Evolutionary conservation across 495 filamentous ascomycete species (phyloP), one percentile per base, ranked within the genome.

Genomic region (Hapsidospora chrysogenum): DNA sequence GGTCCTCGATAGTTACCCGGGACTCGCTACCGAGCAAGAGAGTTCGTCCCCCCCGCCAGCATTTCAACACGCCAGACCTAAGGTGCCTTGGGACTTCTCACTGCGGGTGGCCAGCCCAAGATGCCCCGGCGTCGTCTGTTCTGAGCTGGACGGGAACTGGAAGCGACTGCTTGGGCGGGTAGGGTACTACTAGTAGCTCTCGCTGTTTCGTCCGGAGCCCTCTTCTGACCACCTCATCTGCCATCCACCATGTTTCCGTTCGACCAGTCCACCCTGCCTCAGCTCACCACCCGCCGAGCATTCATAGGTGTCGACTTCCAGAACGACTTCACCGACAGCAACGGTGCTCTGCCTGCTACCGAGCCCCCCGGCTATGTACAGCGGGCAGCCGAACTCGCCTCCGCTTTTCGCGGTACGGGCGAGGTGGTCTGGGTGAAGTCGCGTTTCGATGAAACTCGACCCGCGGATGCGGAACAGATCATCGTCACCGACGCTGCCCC

Each of bases 401-500:
- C 70, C 9, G 60, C 64, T 17, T 95, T 97, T 48, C 82, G 89
- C 33, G 34, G 49, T 27, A 57, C 61, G 17, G 84, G 84, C 35
- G 80, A 87, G 49, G 66, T 96, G 34, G 75, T 95, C 48, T 96
- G 86, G 85, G 70, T 92, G 25, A 78, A 76, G 23, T 83, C 79
- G 38, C 68, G 78, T 36, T 87, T 74, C 48, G 72, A 80, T 43
- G 59, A 60, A 26, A 67, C 72, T 20, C 68, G 77, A 22, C 46
- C 29, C 44, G 62, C 43, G n/a, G 55, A 65, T 17, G 64, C 72
- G 31, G 63, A 67, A 23, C 57, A 61, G 49, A 61, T 66, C 22
- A 30, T 72, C 26, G 41, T 48, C 28, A 38, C 53, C 29, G 53
- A 60, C 33, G 31, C 19, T 43, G 29, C 34, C 50, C 32, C 43